Conservation (phyloP, 2,329 filamentous ascomycete genomes). For the Penicillium glabrum region DNA sequence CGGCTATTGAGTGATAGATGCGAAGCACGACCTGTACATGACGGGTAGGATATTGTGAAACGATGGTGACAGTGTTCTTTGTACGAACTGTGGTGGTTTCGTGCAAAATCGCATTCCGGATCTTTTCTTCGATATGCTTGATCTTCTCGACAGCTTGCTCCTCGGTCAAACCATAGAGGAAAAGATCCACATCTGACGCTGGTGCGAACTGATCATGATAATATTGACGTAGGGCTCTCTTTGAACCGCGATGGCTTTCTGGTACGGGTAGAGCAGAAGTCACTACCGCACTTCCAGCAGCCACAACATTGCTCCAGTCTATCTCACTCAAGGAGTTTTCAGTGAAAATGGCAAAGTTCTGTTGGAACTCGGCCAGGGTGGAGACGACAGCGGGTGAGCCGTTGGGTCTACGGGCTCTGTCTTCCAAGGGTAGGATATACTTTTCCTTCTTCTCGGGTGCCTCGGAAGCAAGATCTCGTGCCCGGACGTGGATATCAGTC, state of each 20-base stretch:
- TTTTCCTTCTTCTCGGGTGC: conserved; percentile 28
- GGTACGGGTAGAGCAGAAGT: conserved; percentile 75
- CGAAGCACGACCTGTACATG: conserved; percentile 85
- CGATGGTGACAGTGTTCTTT: conserved; percentile 85
- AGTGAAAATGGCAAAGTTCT: conserved; percentile 79
- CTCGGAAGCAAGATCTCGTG: conserved; percentile 34
- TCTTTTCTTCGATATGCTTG: conserved; percentile 72
- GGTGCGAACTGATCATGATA: conserved; percentile 81
- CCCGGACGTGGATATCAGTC: conserved; percentile 29
- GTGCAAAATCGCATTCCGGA: conserved; percentile 75
- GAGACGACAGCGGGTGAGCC: conserved; percentile 68
- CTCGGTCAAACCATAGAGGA: conserved; percentile 76
- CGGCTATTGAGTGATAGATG: conserved; percentile 78
- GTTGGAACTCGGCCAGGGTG: conserved; percentile 68
- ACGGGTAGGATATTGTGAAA: conserved; percentile 76
- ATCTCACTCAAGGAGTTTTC: conserved; percentile 74
- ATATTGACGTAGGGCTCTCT: conserved; percentile 64
- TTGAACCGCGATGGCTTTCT: conserved; percentile 59
- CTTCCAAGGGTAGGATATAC: conserved; percentile 35
- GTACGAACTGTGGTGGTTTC: conserved; percentile 83
- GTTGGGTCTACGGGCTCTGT: conserved; percentile 59
- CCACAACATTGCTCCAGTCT: conserved; percentile 81
- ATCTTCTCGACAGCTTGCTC: conserved; percentile 81
- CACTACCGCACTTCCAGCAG: conserved; percentile 76
- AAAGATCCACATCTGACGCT: conserved; percentile 83